Percentiles rank a stretch among this genome's conserved stretches.
Evolutionary conservation across 768 basidiomycete genomes (phyloP).

Genomic region (Cystobasidium tubakii): DNA sequence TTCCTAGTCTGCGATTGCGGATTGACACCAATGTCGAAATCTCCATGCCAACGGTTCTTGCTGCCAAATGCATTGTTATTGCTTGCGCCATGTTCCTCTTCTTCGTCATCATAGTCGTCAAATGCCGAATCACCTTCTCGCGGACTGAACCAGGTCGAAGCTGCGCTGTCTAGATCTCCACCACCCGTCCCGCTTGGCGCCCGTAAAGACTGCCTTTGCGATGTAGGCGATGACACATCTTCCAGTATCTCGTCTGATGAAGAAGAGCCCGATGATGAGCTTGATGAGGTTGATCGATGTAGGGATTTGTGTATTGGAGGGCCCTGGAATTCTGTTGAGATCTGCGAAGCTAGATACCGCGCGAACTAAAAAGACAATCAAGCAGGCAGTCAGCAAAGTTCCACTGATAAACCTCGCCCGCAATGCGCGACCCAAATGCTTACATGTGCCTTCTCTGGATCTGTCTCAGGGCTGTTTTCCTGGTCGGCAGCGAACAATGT

Average conservation of each 20-base stretch:
- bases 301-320: conserved; percentile 2
- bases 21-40: conserved; percentile 24
- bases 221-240: neutral
- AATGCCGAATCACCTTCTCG: conserved; percentile 41
- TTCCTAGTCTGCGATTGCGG: conserved; percentile 35
- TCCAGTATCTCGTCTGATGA: conserved; percentile 25
- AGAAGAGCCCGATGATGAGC: conserved; percentile 19
- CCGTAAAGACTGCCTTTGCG: conserved; percentile 47
- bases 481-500: conserved; percentile 37
- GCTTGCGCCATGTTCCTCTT: conserved; percentile 39
- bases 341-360: conserved; percentile 68
- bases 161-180: conserved; percentile 44
- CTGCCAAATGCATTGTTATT: neutral
- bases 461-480: conserved; percentile 40
- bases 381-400: neutral
- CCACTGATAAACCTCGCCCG: no score
- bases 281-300: conserved; percentile 16
- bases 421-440: no score
- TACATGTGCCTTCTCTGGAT: conserved; percentile 48
- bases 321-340: conserved; percentile 48
- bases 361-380: conserved; percentile 59
- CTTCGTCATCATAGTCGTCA: conserved; percentile 45
- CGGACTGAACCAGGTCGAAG: conserved; percentile 55
- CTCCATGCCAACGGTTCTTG: neutral
- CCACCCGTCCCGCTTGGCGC: conserved; percentile 46